phyloP scores from a whole-genome alignment of 2,329 filamentous ascomycete genomes.

The Monosporascus ibericus region DNA sequence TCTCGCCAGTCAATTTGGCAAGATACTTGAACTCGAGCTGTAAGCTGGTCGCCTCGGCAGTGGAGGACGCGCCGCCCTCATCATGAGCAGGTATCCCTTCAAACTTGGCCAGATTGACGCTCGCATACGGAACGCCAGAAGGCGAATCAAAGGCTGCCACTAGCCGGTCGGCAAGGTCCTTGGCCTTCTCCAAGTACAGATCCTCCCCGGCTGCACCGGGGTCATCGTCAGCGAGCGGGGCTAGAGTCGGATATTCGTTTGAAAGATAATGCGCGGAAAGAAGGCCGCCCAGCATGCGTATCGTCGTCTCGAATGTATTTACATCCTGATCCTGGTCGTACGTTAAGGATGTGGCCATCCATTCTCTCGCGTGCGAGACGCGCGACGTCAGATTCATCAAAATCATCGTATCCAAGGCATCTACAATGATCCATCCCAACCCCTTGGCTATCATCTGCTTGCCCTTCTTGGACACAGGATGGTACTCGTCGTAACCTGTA shows the following conservation, averaged over 20 bases:
- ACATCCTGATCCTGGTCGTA: conserved; percentile 95
- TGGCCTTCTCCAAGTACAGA: conserved; percentile 91
- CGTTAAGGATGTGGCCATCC: conserved; percentile 73
- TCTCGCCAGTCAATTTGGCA: conserved; percentile 88
- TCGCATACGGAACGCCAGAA: conserved; percentile 84
- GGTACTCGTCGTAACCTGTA: conserved; percentile 75
- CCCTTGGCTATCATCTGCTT: conserved; percentile 81
- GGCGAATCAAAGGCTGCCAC: conserved; percentile 81
- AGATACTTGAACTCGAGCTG: conserved; percentile 98
- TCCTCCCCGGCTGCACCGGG: conserved; percentile 73
- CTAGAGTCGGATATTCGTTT: conserved; percentile 71
- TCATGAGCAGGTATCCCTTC: conserved; percentile 75
- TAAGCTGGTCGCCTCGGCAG: conserved; percentile 84
- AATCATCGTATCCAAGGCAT: conserved; percentile 93
- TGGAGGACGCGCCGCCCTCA: conserved; percentile 84
- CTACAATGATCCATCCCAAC: conserved; percentile 96
- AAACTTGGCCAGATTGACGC: conserved; percentile 75
- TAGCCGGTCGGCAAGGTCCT: conserved; percentile 82
- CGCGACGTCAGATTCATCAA: conserved; percentile 93
- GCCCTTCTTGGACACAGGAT: conserved; percentile 73
- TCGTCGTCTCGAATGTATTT: conserved; percentile 96
- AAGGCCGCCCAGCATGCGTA: conserved; percentile 91
- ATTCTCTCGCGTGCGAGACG: conserved; percentile 77
- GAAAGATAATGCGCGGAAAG: conserved; percentile 94
- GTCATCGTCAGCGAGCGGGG: conserved; percentile 66